Evolutionary conservation across 2,329 filamentous ascomycete species (phyloP).

Genomic region (Aaosphaeria pasadenensis): DNA sequence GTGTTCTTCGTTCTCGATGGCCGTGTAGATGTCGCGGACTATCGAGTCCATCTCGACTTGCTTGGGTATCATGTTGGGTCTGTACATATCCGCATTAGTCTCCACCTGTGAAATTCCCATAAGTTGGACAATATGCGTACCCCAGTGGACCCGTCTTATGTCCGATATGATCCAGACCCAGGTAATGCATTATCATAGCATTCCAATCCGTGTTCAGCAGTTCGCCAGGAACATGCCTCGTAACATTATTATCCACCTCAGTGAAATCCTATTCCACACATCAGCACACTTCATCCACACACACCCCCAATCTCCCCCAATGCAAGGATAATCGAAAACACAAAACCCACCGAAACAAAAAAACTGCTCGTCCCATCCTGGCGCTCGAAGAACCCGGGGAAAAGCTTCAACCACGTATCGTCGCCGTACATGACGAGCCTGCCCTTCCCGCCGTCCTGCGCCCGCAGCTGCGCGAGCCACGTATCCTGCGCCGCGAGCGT

Average conservation of each 20-base stretch:
- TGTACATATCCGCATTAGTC: conserved; percentile 32
- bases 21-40: conserved; percentile 70
- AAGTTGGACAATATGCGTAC: conserved; percentile 37
- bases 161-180: conserved; percentile 94
- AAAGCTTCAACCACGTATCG: conserved; percentile 97
- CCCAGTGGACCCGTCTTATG: conserved; percentile 90
- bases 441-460: conserved; percentile 47
- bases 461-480: conserved; percentile 91
- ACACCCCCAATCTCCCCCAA: conserved; percentile 24
- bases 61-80: conserved; percentile 88
- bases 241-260: conserved; percentile 97
- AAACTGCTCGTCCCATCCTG: conserved; percentile 95
- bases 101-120: conserved; percentile 11
- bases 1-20: conserved; percentile 68
- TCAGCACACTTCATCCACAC: conserved; percentile 10
- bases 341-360: conserved; percentile 80
- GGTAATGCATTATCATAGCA: conserved; percentile 89
- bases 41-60: conserved; percentile 91
- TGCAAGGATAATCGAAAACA: conserved; percentile 17
- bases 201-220: conserved; percentile 80
- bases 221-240: conserved; percentile 78
- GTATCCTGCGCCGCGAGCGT: conserved; percentile 87
- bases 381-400: conserved; percentile 82
- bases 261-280: conserved; percentile 72
- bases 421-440: conserved; percentile 94